Conservation (phyloP, 108 stramenopile species). For the Nitzschia sp. region DNA sequence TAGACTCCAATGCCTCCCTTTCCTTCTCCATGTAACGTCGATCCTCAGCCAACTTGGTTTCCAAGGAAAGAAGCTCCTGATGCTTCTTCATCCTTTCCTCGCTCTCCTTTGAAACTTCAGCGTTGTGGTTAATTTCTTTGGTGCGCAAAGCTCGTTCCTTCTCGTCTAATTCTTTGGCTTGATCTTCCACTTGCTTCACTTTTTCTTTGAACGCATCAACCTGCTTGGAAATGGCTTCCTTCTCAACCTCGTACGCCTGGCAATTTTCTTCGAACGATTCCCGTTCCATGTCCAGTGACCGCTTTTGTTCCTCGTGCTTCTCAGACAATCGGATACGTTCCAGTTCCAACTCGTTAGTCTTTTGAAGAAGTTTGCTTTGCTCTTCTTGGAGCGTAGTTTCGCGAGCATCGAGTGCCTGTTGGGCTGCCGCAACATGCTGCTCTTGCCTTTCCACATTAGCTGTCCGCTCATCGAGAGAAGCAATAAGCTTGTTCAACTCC, state of each 20-base stretch:
- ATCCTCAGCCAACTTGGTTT: constrained; percentile 36
- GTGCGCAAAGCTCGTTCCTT: background rate
- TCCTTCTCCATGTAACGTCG: constrained; percentile 33
- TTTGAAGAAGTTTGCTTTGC: background rate
- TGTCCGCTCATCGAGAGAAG: constrained; percentile 17
- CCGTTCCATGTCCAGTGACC: constrained; percentile 14
- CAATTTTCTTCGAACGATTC: constrained; percentile 7
- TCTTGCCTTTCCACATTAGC: constrained; percentile 7
- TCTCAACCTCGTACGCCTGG: background rate
- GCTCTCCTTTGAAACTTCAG: background rate
- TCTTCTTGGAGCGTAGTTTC: constrained; percentile 8
- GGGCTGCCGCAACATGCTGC: constrained; percentile 2
- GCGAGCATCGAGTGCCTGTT: constrained; percentile 7
- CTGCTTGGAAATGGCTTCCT: background rate
- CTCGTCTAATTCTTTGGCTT: background rate
- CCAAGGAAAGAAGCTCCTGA: constrained; percentile 1
- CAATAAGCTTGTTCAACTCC: constrained; percentile 22
- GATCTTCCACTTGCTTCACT: background rate
- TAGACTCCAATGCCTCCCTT: constrained; percentile 15
- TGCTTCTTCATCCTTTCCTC: background rate
- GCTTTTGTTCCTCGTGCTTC: constrained; percentile 11
- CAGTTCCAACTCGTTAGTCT: background rate
- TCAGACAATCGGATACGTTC: background rate
- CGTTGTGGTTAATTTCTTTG: background rate
- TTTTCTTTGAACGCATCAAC: background rate